These are phyloP conservation scores for Diaporthe longicolla DNA, from an alignment of 2,329 filamentous ascomycete species.

Conservation along the genomic window DNA sequence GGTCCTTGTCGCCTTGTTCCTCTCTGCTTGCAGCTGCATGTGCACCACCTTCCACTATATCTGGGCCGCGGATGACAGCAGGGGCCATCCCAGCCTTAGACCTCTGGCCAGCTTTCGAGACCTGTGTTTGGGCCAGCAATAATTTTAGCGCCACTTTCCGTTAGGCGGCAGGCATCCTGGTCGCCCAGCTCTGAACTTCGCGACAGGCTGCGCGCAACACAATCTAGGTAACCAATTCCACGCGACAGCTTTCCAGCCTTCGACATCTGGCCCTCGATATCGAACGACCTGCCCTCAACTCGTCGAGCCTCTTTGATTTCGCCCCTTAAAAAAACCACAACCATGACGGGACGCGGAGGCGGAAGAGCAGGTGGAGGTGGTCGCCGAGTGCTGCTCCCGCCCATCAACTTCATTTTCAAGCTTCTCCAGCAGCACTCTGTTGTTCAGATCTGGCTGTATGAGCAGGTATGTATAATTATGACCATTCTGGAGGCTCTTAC, in stretches of 20 bases:
- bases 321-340: background rate
- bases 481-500: background rate
- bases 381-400: constrained; percentile 72
- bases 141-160: constrained; percentile 35
- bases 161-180: constrained; percentile 34
- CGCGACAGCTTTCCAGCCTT: constrained; percentile 19
- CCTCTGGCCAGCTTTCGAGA: no score
- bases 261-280: background rate
- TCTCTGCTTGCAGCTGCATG: constrained; percentile 34
- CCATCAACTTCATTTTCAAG: constrained; percentile 92
- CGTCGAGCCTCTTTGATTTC: background rate
- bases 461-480: constrained; percentile 67
- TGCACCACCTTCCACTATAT: background rate
- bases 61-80: background rate
- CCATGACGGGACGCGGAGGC: constrained; percentile 28
- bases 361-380: constrained; percentile 72
- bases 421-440: constrained; percentile 72
- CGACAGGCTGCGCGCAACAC: constrained; percentile 36
- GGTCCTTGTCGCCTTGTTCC: constrained; percentile 29
- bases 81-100: constrained; percentile 4
- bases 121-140: constrained; percentile 28
- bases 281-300: background rate
- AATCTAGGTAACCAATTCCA: background rate
- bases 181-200: constrained; percentile 35
- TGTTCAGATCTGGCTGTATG: constrained; percentile 85